Percentiles rank a stretch among this genome's conserved stretches.
Evolutionary conservation across 2,329 filamentous ascomycete species (phyloP).

Genomic region (Cephalotrichum gorgonifer): DNA sequence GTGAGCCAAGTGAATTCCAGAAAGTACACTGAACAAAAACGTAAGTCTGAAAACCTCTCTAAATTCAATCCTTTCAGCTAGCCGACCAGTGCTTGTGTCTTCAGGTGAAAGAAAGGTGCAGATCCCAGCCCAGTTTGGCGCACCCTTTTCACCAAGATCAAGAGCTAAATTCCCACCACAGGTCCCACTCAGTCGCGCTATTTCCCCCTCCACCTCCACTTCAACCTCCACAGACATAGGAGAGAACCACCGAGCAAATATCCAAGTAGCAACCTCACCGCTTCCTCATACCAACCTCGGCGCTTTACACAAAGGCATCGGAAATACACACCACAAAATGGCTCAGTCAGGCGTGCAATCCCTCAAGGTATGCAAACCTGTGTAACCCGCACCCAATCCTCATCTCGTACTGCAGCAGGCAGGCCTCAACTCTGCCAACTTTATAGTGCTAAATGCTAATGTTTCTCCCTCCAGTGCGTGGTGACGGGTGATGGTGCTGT

Average conservation of each 20-base stretch:
- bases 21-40: neutral
- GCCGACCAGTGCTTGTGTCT: too few relatives aligned
- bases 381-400: constrained; percentile 1
- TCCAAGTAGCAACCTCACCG: neutral
- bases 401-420: neutral
- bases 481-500: constrained; percentile 99
- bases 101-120: too few relatives aligned
- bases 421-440: neutral
- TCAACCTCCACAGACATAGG: too few relatives aligned
- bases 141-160: too few relatives aligned
- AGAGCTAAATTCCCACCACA: too few relatives aligned
- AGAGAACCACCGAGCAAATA: neutral
- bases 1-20: neutral
- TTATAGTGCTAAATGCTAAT: constrained; percentile 20
- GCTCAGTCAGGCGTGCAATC: constrained; percentile 80
- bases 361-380: constrained; percentile 58
- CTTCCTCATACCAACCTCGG: neutral
- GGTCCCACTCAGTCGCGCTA: too few relatives aligned
- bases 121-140: too few relatives aligned
- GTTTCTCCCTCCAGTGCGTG: constrained; percentile 61
- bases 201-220: too few relatives aligned
- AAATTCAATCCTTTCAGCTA: too few relatives aligned
- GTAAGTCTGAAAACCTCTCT: too few relatives aligned
- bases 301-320: neutral
- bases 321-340: constrained; percentile 36